A percentile compares a stretch with the other conserved stretches of the same genome.
Evolutionary conservation across 306 rosid genomes (phyloP).

Genomic region (Sophora flavescens): DNA sequence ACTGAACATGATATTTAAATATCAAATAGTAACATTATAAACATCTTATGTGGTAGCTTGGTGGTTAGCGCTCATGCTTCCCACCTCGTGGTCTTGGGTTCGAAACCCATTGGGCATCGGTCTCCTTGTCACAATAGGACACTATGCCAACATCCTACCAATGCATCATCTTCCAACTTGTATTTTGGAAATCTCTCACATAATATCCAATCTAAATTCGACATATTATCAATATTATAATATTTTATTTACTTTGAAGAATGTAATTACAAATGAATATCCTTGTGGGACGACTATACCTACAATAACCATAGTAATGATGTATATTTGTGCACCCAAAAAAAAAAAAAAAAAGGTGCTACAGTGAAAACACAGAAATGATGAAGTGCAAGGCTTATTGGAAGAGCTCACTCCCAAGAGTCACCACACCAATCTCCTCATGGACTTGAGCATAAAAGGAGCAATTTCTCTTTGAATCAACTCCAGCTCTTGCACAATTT

Average conservation of each 20-base stretch:
- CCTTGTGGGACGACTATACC: constrained; percentile 6
- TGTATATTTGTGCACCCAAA: constrained; percentile 15
- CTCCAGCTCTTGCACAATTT: constrained; percentile 61
- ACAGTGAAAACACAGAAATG: constrained; percentile 5
- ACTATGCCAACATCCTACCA: too few relatives aligned
- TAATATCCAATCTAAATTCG: constrained; percentile 3
- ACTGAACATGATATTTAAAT: too few relatives aligned
- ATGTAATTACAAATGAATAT: constrained; percentile 46
- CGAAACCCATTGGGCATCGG: too few relatives aligned
- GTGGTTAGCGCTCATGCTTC: too few relatives aligned
- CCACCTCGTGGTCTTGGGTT: too few relatives aligned
- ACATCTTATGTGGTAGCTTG: too few relatives aligned
- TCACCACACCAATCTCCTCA: constrained; percentile 65
- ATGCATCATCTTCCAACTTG: too few relatives aligned
- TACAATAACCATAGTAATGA: constrained; percentile 19
- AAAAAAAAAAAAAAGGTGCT: constrained; percentile 37
- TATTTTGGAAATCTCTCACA: too few relatives aligned
- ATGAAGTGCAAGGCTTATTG: constrained; percentile 42
- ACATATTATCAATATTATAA: too few relatives aligned
- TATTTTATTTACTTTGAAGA: constrained; percentile 40
- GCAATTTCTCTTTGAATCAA: constrained; percentile 53
- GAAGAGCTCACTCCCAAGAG: constrained; percentile 86
- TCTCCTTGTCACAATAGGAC: too few relatives aligned
- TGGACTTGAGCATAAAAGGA: constrained; percentile 50
- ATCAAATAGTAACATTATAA: too few relatives aligned